phyloP scores from a whole-genome alignment of 2,329 filamentous ascomycete genomes.

The Stagonosporopsis vannaccii region DNA sequence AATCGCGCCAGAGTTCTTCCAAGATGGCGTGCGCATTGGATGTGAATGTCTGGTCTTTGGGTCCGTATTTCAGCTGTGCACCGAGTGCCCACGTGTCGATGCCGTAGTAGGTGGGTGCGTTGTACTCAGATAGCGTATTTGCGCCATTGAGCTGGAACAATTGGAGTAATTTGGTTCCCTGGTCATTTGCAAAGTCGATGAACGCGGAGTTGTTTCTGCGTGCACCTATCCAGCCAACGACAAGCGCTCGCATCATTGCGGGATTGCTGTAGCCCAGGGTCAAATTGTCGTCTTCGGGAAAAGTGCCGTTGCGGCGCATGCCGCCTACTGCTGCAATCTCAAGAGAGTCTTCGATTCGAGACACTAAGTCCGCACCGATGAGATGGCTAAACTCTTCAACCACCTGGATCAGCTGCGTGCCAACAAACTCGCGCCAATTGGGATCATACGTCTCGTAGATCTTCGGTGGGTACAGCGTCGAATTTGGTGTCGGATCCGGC shows the following conservation, averaged over 20 bases:
- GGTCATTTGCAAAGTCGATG: slow-evolving; percentile 49
- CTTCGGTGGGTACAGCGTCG: slow-evolving; percentile 9
- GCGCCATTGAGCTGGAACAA: slow-evolving; percentile 33
- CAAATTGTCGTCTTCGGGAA: slow-evolving; percentile 14
- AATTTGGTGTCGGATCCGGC: slow-evolving; percentile 12
- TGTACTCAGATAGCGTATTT: slow-evolving; percentile 51
- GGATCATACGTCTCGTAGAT: slow-evolving; percentile 28
- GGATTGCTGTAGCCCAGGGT: slow-evolving; percentile 52
- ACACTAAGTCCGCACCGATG: slow-evolving; percentile 29
- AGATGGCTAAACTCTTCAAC: slow-evolving; percentile 48
- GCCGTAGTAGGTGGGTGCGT: slow-evolving; percentile 53
- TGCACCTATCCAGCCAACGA: slow-evolving; percentile 53
- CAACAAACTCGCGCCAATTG: slow-evolving; percentile 51
- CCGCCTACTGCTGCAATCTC: slow-evolving; percentile 15
- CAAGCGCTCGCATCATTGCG: slow-evolving; percentile 51
- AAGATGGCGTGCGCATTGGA: slow-evolving; percentile 23
- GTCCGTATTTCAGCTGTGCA: slow-evolving; percentile 50
- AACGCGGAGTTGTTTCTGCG: slow-evolving; percentile 49
- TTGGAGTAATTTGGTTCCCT: slow-evolving; percentile 38
- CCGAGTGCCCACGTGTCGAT: slow-evolving; percentile 53
- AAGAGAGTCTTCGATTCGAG: slow-evolving; percentile 16
- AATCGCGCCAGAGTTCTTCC: slow-evolving; percentile 45
- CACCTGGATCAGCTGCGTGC: slow-evolving; percentile 47
- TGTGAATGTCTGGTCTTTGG: slow-evolving; percentile 36
- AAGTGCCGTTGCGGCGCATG: slow-evolving; percentile 18